Conservation (phyloP, 2,329 filamentous ascomycete species). For the Hyphodiscus sp. region DNA sequence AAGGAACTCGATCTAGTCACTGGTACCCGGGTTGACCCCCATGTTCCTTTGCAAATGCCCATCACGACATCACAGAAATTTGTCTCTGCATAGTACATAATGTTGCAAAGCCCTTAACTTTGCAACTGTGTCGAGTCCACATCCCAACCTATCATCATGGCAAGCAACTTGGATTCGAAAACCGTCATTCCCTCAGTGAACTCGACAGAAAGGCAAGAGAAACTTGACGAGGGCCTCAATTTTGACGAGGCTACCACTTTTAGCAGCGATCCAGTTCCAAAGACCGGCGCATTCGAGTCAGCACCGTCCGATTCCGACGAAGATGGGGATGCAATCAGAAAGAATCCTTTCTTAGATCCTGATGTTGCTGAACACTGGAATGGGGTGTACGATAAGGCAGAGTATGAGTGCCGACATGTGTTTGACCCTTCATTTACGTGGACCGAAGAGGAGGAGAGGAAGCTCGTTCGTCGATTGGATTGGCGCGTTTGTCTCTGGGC, state of each 20-base stretch:
- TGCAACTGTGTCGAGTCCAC: neutral
- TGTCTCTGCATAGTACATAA: neutral
- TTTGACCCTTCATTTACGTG: slow-evolving; percentile 23
- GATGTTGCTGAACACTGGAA: slow-evolving; percentile 20
- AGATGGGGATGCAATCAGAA: slow-evolving; percentile 9
- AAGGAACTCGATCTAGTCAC: neutral
- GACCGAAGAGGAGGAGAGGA: slow-evolving; percentile 23
- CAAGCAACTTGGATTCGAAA: neutral
- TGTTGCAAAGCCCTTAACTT: neutral
- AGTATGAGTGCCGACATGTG: slow-evolving; percentile 22
- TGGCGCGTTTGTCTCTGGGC: slow-evolving; percentile 21
- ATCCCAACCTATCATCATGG: neutral
- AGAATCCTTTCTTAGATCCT: slow-evolving; percentile 22
- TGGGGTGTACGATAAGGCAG: slow-evolving; percentile 21
- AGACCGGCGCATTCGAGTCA: slow-evolving; percentile 1
- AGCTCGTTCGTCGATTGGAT: slow-evolving; percentile 21
- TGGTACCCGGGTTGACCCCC: neutral
- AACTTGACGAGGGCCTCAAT: slow-evolving; percentile 4
- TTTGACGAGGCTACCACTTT: slow-evolving; percentile 16
- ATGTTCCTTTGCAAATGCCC: neutral
- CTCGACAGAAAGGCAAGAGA: neutral
- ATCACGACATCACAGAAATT: neutral
- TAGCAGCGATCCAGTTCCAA: slow-evolving; percentile 6
- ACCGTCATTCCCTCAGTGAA: neutral
- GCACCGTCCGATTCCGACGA: slow-evolving; percentile 13